Conservation (phyloP, 2,329 filamentous ascomycete species). For the Thielaviopsis ethacetica region DNA sequence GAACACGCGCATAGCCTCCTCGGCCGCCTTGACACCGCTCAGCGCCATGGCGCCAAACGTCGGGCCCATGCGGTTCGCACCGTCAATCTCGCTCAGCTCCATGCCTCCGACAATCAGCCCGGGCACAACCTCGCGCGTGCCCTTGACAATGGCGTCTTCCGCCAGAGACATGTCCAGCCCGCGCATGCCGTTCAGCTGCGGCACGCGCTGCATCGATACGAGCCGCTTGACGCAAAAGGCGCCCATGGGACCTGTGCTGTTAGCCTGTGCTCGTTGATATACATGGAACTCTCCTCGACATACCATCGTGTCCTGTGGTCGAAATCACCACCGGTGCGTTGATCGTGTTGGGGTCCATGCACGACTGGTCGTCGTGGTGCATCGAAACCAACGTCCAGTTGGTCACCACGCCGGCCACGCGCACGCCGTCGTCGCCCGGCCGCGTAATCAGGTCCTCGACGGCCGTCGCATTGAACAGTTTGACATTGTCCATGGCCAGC, state of each 20-base stretch:
- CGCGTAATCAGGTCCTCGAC: constrained; percentile 90
- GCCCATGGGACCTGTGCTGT: constrained; percentile 61
- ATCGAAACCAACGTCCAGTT: constrained; percentile 90
- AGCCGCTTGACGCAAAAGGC: constrained; percentile 85
- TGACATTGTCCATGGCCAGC: constrained; percentile 72
- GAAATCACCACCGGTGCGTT: constrained; percentile 79
- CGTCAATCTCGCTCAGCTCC: constrained; percentile 82
- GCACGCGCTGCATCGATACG: constrained; percentile 70
- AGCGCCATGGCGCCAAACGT: constrained; percentile 84
- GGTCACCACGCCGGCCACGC: constrained; percentile 77
- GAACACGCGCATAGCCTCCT: constrained; percentile 66
- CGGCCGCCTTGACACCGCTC: constrained; percentile 76
- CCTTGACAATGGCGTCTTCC: constrained; percentile 87
- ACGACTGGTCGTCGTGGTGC: constrained; percentile 77
- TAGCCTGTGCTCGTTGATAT: too few species aligned
- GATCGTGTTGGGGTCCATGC: constrained; percentile 97
- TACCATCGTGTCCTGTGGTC: constrained; percentile 76
- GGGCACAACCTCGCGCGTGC: constrained; percentile 73
- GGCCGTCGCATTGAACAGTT: constrained; percentile 88
- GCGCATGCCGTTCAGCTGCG: constrained; percentile 79
- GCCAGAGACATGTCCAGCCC: constrained; percentile 84
- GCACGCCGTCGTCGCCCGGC: constrained; percentile 37
- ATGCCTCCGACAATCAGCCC: constrained; percentile 89
- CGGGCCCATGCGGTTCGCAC: constrained; percentile 81
- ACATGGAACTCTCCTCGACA: too few species aligned